Percentiles rank a stretch among this genome's conserved stretches.
These are phyloP conservation scores for Monosporascus sp. DNA, from an alignment of 2,329 filamentous ascomycete genomes.

Conservation along the genomic window DNA sequence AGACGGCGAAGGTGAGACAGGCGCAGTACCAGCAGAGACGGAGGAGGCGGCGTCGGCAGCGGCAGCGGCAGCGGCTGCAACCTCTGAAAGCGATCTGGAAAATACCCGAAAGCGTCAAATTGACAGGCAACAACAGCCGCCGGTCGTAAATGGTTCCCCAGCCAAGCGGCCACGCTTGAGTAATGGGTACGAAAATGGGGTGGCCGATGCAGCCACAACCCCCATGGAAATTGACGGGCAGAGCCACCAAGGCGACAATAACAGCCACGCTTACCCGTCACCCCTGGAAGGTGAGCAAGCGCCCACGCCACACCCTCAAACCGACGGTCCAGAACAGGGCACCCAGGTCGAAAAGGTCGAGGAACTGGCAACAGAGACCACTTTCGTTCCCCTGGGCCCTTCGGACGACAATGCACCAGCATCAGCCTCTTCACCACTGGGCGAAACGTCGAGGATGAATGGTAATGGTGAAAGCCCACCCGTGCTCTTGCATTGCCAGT, in stretches of 20 bases:
- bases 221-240: slow-evolving; percentile 58
- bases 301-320: slow-evolving; percentile 48
- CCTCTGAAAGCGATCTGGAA: slow-evolving; percentile 34
- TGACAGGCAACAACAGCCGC: slow-evolving; percentile 39
- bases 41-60: slow-evolving; percentile 31
- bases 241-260: slow-evolving; percentile 33
- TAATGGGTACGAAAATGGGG: slow-evolving; percentile 57
- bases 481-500: slow-evolving; percentile 64
- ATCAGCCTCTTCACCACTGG: slow-evolving; percentile 32
- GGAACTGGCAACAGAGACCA: slow-evolving; percentile 55
- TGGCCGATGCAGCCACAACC: slow-evolving; percentile 45
- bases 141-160: slow-evolving; percentile 50
- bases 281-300: slow-evolving; percentile 55
- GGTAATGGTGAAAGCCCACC: slow-evolving; percentile 47
- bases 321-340: slow-evolving; percentile 59
- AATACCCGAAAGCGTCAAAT: slow-evolving; percentile 47
- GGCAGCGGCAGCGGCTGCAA: slow-evolving; percentile 12
- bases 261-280: slow-evolving; percentile 58
- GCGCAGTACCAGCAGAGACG: slow-evolving; percentile 23
- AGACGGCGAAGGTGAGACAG: slow-evolving; percentile 23
- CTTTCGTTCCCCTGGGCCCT: slow-evolving; percentile 51
- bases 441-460: slow-evolving; percentile 28
- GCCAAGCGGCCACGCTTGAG: slow-evolving; percentile 56
- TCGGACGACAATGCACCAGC: slow-evolving; percentile 25
- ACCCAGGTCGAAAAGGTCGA: slow-evolving; percentile 61